These are phyloP conservation scores for Cladosporium cucumerinum DNA, from an alignment of 2,329 filamentous ascomycete species.

Conservation along the genomic window DNA sequence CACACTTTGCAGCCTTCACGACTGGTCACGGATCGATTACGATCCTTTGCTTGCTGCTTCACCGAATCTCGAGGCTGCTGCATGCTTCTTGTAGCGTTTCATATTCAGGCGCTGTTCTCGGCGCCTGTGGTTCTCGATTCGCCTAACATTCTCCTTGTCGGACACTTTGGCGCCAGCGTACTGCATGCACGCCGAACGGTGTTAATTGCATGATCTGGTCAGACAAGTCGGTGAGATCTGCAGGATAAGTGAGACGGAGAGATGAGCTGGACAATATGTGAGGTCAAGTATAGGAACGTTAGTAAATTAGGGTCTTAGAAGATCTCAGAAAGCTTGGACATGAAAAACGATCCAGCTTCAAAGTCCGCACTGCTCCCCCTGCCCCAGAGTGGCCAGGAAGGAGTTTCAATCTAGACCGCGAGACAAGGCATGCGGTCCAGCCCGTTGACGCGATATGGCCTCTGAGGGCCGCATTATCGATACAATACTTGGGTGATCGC, in stretches of 20 bases:
- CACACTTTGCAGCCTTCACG: background rate
- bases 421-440: background rate
- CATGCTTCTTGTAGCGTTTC: constrained; percentile 2
- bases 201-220: background rate
- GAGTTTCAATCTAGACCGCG: background rate
- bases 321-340: constrained; percentile 5
- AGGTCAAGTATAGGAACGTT: constrained; percentile 1
- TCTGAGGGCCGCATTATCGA: background rate
- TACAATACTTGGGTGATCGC: background rate
- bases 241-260: constrained; percentile 11
- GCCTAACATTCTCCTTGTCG: background rate
- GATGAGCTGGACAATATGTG: constrained; percentile 10
- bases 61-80: background rate
- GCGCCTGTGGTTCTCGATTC: background rate
- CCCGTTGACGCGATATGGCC: background rate
- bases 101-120: background rate
- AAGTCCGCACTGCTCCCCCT: background rate
- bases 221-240: constrained; percentile 14
- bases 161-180: background rate
- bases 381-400: too few relatives aligned
- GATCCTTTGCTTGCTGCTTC: background rate
- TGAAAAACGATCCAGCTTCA: background rate
- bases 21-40: background rate
- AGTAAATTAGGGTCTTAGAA: constrained; percentile 5
- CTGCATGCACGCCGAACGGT: background rate